phyloP scores from a whole-genome alignment of 2,329 filamentous ascomycete genomes.

The Ilyonectria robusta region DNA sequence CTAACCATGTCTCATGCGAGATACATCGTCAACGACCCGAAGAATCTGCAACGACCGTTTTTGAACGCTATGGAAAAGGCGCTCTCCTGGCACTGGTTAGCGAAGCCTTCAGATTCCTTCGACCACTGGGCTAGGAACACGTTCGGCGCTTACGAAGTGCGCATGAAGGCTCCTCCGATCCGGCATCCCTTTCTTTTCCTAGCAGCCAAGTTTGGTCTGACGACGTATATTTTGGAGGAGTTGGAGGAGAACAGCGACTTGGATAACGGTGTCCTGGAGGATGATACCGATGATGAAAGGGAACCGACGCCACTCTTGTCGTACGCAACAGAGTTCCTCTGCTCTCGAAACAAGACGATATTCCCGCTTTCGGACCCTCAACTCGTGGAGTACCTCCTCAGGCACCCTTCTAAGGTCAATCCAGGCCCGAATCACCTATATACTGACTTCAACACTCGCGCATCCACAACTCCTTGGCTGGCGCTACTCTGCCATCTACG shows the following conservation, averaged over 20 bases:
- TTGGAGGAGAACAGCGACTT: constrained; percentile 24
- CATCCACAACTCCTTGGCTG: constrained; percentile 49
- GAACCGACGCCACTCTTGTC: constrained; percentile 49
- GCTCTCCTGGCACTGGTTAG: constrained; percentile 51
- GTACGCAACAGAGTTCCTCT: constrained; percentile 53
- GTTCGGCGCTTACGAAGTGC: constrained; percentile 51
- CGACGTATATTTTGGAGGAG: constrained; percentile 46
- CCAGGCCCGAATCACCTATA: constrained; percentile 40
- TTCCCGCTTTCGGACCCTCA: constrained; percentile 51
- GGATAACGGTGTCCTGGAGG: background rate
- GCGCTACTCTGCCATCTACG: constrained; percentile 49
- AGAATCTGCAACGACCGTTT: constrained; percentile 17
- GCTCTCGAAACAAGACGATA: constrained; percentile 52
- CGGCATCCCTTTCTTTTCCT: constrained; percentile 51
- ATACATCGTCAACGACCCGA: constrained; percentile 41
- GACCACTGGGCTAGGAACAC: constrained; percentile 54
- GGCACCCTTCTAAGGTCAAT: constrained; percentile 29
- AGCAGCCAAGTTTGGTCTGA: constrained; percentile 52
- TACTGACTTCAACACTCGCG: constrained; percentile 41
- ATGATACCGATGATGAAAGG: background rate
- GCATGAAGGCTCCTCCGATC: constrained; percentile 49
- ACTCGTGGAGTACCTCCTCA: constrained; percentile 47
- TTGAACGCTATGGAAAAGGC: constrained; percentile 46
- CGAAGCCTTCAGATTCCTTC: constrained; percentile 41
- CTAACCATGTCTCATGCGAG: constrained; percentile 56